Evolutionary conservation across 768 basidiomycete genomes (phyloP).

Genomic region (Daedalea quercina): DNA sequence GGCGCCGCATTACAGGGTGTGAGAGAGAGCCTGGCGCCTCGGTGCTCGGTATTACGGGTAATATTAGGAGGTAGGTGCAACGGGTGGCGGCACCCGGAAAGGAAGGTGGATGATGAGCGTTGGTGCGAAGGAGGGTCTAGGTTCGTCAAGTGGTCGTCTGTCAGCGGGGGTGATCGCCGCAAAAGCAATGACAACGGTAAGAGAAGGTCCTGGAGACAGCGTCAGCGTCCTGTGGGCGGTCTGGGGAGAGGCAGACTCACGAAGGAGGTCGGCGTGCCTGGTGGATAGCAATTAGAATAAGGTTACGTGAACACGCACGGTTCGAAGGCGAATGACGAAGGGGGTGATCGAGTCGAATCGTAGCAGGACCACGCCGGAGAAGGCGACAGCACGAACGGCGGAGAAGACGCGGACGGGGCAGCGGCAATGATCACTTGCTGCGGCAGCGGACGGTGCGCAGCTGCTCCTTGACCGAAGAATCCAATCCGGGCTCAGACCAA

Average conservation of each 20-base stretch:
- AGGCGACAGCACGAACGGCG: neutral
- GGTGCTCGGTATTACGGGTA: slow-evolving; percentile 1
- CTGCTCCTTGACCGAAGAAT: slow-evolving; percentile 11
- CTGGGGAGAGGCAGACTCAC: neutral
- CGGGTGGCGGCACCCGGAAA: neutral
- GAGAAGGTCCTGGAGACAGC: neutral
- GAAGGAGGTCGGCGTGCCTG: slow-evolving; percentile 8
- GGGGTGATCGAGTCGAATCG: slow-evolving; percentile 1
- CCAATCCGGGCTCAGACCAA: slow-evolving; percentile 20
- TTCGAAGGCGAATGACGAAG: neutral
- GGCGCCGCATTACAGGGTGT: neutral
- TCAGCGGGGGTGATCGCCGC: neutral
- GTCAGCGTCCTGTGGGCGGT: neutral
- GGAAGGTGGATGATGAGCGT: neutral
- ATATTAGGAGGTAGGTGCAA: neutral
- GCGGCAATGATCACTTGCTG: slow-evolving; percentile 13
- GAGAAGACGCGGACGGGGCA: neutral
- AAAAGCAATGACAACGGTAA: slow-evolving; percentile 1
- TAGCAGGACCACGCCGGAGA: neutral
- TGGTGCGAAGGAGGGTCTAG: slow-evolving; percentile 3
- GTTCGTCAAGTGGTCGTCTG: slow-evolving; percentile 1
- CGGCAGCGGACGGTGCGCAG: slow-evolving; percentile 8
- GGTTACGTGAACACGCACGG: slow-evolving; percentile 3
- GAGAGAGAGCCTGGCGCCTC: neutral
- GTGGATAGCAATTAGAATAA: slow-evolving; percentile 15